Evolutionary conservation across 257 asterid genomes (phyloP).

Genomic region (Capsicum chinense): DNA sequence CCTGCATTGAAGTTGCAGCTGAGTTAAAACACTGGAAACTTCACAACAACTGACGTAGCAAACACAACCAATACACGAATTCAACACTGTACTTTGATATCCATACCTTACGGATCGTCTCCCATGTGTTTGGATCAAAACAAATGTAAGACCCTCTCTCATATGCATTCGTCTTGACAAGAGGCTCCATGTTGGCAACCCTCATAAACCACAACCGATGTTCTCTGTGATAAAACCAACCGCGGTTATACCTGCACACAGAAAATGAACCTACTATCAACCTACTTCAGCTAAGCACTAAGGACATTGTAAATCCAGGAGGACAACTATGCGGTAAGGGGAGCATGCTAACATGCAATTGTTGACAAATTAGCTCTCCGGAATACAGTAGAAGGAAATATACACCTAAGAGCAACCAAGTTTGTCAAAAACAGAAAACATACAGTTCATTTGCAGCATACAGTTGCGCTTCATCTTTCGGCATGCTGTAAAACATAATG

Average conservation of each 20-base stretch:
- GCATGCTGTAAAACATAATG: slow-evolving; percentile 70
- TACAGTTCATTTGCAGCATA: slow-evolving; percentile 89
- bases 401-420: slow-evolving; percentile 17
- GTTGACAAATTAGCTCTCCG: slow-evolving; percentile 21
- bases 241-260: slow-evolving; percentile 61
- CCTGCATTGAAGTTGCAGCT: slow-evolving; percentile 50
- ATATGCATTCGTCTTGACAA: slow-evolving; percentile 57
- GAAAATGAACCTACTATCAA: slow-evolving; percentile 12
- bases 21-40: neutral
- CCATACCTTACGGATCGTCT: slow-evolving; percentile 72
- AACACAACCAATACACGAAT: neutral
- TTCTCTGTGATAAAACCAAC: slow-evolving; percentile 87
- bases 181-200: slow-evolving; percentile 70
- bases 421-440: slow-evolving; percentile 36
- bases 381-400: slow-evolving; percentile 11
- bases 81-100: neutral
- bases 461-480: slow-evolving; percentile 87
- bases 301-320: neutral
- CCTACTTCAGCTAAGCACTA: neutral
- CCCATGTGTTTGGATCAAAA: slow-evolving; percentile 82
- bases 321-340: neutral
- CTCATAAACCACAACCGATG: slow-evolving; percentile 68
- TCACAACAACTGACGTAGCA: neutral
- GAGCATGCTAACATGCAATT: slow-evolving; percentile 24
- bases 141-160: slow-evolving; percentile 74